Base-by-base conservation (phyloP, 352 stramenopile species). In the Thalassiosira livingstoniorum region DNA sequence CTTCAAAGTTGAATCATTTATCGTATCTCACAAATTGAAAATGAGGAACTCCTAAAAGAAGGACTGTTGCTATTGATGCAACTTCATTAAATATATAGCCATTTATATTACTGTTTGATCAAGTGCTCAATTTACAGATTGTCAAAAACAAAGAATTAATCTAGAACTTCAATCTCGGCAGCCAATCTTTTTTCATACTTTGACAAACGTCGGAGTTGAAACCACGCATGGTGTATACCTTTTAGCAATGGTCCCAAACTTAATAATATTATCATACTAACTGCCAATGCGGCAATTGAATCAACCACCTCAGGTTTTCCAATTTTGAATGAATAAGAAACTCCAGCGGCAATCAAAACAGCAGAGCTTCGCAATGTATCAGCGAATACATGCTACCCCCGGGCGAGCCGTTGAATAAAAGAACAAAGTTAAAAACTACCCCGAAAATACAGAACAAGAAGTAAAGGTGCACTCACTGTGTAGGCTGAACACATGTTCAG, bases 401-500 rank as follows among this genome's bases (percentile, higher is more conserved):
- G 37, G 27, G 39, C 34, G 27, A 23, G 51, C 39, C 10, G 4
- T 51, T 43, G 34, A 42, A 60, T 27, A 51, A 55, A 78, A 43
- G 18, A 2, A 69, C n/a, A n/a, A n/a, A n/a, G n/a, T n/a, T n/a
- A n/a, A n/a, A n/a, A n/a, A n/a, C n/a, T n/a, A n/a, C n/a, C n/a
- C n/a, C n/a, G 13, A 37, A 1, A 64, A 18, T 47, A 25, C 7
- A 15, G 7, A 18, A 35, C 1, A 70, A 43, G 29, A 34, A 29
- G 23, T 5, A 45, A 27, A 29, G 11, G 32, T 2, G 15, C 39
- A 75, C 84, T 80, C 82, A 90, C 84, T 34, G 83, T 92, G 53
- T 84, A 92, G 34, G 87, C 87, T 43, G 68, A 85, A 67, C 86
- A 91, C 86, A 91, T 91, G 58, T 92, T 92, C 4, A 92, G 54